Base-by-base conservation (phyloP, 768 basidiomycete genomes). In the Lactarius trivialis region DNA sequence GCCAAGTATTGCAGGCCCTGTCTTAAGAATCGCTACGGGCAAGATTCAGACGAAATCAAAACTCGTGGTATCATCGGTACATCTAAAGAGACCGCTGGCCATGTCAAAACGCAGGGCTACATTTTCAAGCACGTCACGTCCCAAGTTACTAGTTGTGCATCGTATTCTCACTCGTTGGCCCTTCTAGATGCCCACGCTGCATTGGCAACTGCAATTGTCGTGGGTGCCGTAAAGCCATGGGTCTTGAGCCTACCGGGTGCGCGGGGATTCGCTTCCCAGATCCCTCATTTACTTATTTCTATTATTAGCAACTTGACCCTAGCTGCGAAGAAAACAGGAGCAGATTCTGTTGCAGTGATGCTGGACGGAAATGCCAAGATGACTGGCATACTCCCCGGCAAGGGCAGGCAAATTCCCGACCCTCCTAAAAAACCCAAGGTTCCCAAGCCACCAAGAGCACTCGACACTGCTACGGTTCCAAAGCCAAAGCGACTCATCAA, bases 131-230 rank as follows among this genome's bases (percentile, higher is more conserved):
- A 68, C 53, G 72, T 69, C 5, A 30, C 30, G 30, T 30, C 21
- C 19, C 19, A 24, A 14, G 11, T 48, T 24, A 56, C 12, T 21
- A 30, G 33, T 59, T 33, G 56, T 58, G 30, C 50, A 24, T 43
- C 53, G 67, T 60, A 19, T 59, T 21, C 59, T 30, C 72, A 69
- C 41, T 8, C 55, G 39, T 50, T 32, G 50, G 19, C 12, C 5
- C 19, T 39, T 55, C 49, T 30, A 91, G 88, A 70, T 91, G 89
- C 65, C 87, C 87, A 4, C 81, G 78, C 67, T 91, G 89, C 62
- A 74, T 79, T 55, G 83, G 80, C 66, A 73, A 77, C 11, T 91
- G 89, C 73, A 88, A 84, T 70, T 91, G 89, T 65, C 76, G 79
- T 45, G 71, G 70, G 4, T 91, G 89, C 72, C 79, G 83, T 60